These are phyloP conservation scores for Fonsecaea nubica DNA, from an alignment of 2,329 filamentous ascomycete genomes.

Conservation along the genomic window DNA sequence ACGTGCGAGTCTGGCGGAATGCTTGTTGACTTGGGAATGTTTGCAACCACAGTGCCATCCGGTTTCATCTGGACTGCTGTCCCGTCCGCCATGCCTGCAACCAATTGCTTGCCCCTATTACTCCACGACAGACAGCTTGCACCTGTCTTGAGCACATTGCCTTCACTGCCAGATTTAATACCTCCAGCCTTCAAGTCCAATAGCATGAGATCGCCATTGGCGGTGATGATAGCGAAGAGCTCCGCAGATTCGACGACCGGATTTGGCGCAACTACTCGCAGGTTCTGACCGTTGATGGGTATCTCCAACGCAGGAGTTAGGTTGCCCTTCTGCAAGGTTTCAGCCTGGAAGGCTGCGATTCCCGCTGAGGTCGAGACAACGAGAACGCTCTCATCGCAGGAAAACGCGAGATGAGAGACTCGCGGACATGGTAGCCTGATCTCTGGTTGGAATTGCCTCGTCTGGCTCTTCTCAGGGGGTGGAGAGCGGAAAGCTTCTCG, in stretches of 20 bases:
- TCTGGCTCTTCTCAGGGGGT: conserved; percentile 47
- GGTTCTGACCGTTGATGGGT: conserved; percentile 72
- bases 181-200: conserved; percentile 75
- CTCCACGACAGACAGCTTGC: conserved; percentile 93
- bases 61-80: conserved; percentile 82
- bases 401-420: conserved; percentile 88
- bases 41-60: conserved; percentile 75
- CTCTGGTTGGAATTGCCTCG: conserved; percentile 74
- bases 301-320: conserved; percentile 76
- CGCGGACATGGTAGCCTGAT: conserved; percentile 74
- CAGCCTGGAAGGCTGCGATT: conserved; percentile 80
- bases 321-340: conserved; percentile 69
- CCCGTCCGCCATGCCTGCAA: conserved; percentile 83
- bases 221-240: conserved; percentile 80
- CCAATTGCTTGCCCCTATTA: conserved; percentile 86
- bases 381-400: conserved; percentile 83
- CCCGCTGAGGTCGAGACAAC: conserved; percentile 82
- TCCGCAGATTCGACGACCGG: conserved; percentile 67
- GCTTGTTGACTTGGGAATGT: conserved; percentile 77
- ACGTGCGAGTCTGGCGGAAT: conserved; percentile 72
- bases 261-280: conserved; percentile 76
- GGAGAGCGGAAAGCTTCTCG: conserved; percentile 70
- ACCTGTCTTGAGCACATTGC: conserved; percentile 71
- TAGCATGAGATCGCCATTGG: conserved; percentile 80
- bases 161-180: conserved; percentile 65